Evolutionary conservation across 768 basidiomycete genomes (phyloP), one percentile per base, ranked within the genome.

Genomic region (Kwoniella europaea): DNA sequence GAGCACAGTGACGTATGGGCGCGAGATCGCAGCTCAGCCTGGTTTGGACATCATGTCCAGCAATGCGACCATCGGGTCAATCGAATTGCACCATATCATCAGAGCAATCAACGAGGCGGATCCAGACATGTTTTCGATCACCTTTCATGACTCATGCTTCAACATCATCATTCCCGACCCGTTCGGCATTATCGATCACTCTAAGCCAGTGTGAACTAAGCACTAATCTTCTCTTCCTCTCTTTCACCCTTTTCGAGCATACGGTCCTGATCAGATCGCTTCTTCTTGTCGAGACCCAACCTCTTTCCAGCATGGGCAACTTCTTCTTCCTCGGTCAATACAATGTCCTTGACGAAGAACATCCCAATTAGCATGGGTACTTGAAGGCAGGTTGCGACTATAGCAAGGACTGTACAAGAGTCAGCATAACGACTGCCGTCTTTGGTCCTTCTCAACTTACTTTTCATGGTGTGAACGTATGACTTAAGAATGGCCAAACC

Each of bases 401-500:
- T 58, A 15, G 65, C 54, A 10, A 66, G 65, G 22, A 66, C 65
- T 66, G 18, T 22, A 55, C n/a, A 52, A 55, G 0, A 35, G 54
- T 55, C 22, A 55, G 54, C 20, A 18, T 22, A 35, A 35, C 4
- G 54, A n/a, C 20, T n/a, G 20, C 12, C 2, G 16, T 22, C 29
- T 15, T 59, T 7, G 16, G 15, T 59, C 16, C 57, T 35, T 3
- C 22, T 27, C 15, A 20, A 58, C 65, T 66, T 42, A 66, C 65
- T 66, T 41, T 55, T 57, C 65, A 66, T 66, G 35, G 65, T 57
- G 65, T 66, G 65, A 20, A 66, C 42, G 43, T 66, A 66, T 6
- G 65, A 66, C n/a, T 66, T 43, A 0, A 54, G 22, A 22, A 66
- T 66, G 16, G 65, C 65, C 55, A 66, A 35, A 43, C 65, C 65